Evolutionary conservation across 2,329 filamentous ascomycete species (phyloP).

Genomic region (Byssochlamys sp.): DNA sequence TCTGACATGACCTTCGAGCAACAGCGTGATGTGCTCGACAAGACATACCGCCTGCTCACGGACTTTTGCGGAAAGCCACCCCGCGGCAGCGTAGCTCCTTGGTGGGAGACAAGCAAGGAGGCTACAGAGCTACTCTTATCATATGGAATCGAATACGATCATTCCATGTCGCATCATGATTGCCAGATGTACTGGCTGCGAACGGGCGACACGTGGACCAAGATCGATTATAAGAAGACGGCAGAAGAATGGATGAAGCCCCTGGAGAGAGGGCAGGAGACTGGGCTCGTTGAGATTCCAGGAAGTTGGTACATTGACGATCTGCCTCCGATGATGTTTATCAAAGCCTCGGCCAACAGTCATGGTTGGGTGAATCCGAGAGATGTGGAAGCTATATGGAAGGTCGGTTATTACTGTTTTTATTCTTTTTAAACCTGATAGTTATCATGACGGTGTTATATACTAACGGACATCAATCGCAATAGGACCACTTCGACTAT

Average conservation of each 20-base stretch:
- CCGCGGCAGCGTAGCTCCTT: constrained; percentile 62
- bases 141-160: constrained; percentile 38
- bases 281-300: constrained; percentile 36
- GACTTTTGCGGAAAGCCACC: constrained; percentile 68
- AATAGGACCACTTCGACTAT: constrained; percentile 55
- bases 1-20: constrained; percentile 64
- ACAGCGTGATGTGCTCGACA: constrained; percentile 65
- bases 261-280: constrained; percentile 37
- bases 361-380: constrained; percentile 51
- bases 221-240: constrained; percentile 35
- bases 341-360: constrained; percentile 40
- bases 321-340: constrained; percentile 39
- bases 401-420: constrained; percentile 13
- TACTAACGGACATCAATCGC: constrained; percentile 49
- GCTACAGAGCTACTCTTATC: constrained; percentile 43
- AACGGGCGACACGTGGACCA: constrained; percentile 36
- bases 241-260: constrained; percentile 40
- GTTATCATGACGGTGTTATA: not conserved
- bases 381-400: constrained; percentile 53
- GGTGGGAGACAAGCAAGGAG: constrained; percentile 64
- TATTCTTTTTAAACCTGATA: not conserved
- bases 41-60: constrained; percentile 63
- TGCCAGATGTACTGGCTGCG: constrained; percentile 38
- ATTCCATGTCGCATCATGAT: constrained; percentile 37
- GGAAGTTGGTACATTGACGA: constrained; percentile 38